A percentile compares a stretch with the other conserved stretches of the same genome.
Conservation (phyloP, 495 filamentous ascomycete genomes). For the Penicillium arizonense region DNA sequence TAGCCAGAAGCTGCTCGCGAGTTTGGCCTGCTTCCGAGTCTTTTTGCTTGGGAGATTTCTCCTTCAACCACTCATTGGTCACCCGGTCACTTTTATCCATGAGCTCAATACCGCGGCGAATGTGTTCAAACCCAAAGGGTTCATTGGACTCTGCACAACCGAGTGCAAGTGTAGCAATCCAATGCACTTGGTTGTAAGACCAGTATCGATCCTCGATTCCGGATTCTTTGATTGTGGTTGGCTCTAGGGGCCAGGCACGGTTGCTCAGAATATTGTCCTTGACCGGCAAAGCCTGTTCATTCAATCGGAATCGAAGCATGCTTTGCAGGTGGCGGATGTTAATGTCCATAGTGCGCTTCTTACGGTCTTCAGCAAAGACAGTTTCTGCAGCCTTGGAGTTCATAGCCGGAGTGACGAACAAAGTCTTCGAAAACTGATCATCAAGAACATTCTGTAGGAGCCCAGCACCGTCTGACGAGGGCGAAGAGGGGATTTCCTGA, state of each 20-base stretch:
- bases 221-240: slow-evolving; percentile 33
- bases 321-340: slow-evolving; percentile 70
- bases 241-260: slow-evolving; percentile 38
- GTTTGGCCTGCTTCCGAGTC: slow-evolving; percentile 25
- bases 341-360: slow-evolving; percentile 54
- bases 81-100: slow-evolving; percentile 35
- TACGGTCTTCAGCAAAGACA: slow-evolving; percentile 43
- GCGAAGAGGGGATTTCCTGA: slow-evolving; percentile 22
- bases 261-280: slow-evolving; percentile 33
- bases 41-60: slow-evolving; percentile 27
- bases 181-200: slow-evolving; percentile 60
- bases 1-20: slow-evolving; percentile 34
- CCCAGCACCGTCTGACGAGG: slow-evolving; percentile 43
- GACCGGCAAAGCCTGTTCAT: slow-evolving; percentile 30
- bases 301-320: slow-evolving; percentile 54
- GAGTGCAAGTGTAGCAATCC: slow-evolving; percentile 59
- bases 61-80: slow-evolving; percentile 39
- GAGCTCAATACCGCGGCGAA: slow-evolving; percentile 36
- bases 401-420: slow-evolving; percentile 51
- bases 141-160: slow-evolving; percentile 48
- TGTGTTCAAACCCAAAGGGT: slow-evolving; percentile 38
- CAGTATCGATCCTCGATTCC: slow-evolving; percentile 54
- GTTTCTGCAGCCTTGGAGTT: slow-evolving; percentile 31
- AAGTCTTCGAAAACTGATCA: slow-evolving; percentile 47
- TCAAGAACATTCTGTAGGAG: slow-evolving; percentile 47